Evolutionary conservation across 495 filamentous ascomycete genomes (phyloP).

Genomic region (Talaromyces stipitatus): DNA sequence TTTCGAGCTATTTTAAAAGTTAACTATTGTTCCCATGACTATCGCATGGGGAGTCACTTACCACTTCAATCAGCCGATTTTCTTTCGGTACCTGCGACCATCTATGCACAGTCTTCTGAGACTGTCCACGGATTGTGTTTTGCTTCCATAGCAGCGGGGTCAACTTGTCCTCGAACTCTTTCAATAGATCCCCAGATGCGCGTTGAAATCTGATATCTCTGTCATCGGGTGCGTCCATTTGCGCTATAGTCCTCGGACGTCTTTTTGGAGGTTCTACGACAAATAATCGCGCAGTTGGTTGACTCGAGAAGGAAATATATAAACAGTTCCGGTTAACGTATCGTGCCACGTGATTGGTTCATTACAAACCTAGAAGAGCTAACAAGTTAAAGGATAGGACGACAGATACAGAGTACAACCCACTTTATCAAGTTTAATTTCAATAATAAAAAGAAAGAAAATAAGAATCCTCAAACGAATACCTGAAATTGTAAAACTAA

Average conservation of each 20-base stretch:
- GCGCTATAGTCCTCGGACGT: neutral
- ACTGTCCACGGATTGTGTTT: constrained; percentile 12
- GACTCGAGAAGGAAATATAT: neutral
- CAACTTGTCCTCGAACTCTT: constrained; percentile 52
- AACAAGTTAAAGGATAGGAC: neutral
- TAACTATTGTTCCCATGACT: neutral
- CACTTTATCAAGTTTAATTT: too few relatives aligned
- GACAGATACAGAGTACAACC: neutral
- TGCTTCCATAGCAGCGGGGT: constrained; percentile 42
- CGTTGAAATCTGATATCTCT: constrained; percentile 68
- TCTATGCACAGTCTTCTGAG: constrained; percentile 28
- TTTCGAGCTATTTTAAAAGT: constrained; percentile 56
- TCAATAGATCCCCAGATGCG: constrained; percentile 57
- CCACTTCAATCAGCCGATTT: constrained; percentile 34
- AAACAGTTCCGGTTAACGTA: too few relatives aligned
- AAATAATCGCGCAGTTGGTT: too few relatives aligned
- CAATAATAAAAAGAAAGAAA: neutral
- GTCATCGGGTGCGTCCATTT: constrained; percentile 49
- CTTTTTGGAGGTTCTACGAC: too few relatives aligned
- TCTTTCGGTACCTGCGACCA: constrained; percentile 33
- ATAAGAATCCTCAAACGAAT: neutral
- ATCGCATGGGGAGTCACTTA: constrained; percentile 15
- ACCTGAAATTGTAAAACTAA: too few relatives aligned
- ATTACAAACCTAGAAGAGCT: too few relatives aligned
- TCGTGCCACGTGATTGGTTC: neutral